Evolutionary conservation across 78 protist genomes (phyloP).

Genomic region (Dictyostelium brefeldianum): DNA sequence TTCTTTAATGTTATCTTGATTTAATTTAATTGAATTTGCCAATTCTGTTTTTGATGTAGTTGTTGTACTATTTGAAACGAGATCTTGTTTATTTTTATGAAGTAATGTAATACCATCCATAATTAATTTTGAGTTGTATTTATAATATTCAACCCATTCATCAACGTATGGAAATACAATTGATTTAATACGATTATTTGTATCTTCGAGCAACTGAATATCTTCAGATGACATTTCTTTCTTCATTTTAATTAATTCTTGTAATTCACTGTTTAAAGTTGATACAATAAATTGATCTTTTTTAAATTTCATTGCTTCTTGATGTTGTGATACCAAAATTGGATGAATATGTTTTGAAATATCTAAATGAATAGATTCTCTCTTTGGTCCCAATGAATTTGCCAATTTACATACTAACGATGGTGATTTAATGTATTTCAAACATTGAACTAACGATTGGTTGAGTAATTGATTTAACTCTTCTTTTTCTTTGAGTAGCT

Average conservation of each 20-base stretch:
- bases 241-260: slow-evolving; percentile 40
- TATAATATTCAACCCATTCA: neutral
- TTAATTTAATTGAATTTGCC: neutral
- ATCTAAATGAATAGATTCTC: slow-evolving; percentile 25
- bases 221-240: slow-evolving; percentile 64
- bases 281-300: neutral
- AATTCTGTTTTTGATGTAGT: neutral
- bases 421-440: slow-evolving; percentile 2
- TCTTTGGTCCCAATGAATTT: neutral
- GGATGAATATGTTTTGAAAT: slow-evolving; percentile 50
- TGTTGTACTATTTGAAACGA: neutral
- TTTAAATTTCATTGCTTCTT: slow-evolving; percentile 20
- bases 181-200: neutral
- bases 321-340: neutral
- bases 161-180: slow-evolving; percentile 11
- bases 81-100: neutral
- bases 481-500: slow-evolving; percentile 21
- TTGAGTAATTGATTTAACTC: neutral
- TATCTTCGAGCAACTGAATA: slow-evolving; percentile 4
- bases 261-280: slow-evolving; percentile 29
- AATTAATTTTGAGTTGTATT: slow-evolving; percentile 2
- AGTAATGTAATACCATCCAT: neutral
- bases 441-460: slow-evolving; percentile 17
- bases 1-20: slow-evolving; percentile 19
- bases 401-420: slow-evolving; percentile 11